Percentiles rank a stretch among this genome's conserved stretches.
Evolutionary conservation across 306 rosid species (phyloP).

Genomic region (Cucumis cinereus): DNA sequence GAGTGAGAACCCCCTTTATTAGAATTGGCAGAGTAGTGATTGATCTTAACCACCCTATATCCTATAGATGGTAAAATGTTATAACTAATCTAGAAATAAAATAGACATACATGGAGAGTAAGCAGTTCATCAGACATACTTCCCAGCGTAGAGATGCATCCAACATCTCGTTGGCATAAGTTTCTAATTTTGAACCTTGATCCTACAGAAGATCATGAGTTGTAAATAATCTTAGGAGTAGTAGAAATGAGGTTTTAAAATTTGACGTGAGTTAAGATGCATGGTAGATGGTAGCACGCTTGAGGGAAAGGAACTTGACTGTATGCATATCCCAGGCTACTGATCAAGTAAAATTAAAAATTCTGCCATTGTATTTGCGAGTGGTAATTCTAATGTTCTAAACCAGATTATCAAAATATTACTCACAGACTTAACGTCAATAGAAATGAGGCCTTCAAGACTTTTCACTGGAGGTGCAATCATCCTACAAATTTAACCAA

Average conservation of each 20-base stretch:
- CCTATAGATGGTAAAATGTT: slow-evolving; percentile 12
- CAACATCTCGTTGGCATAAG: slow-evolving; percentile 10
- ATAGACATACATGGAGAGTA: not conserved
- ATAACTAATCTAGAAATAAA: not conserved
- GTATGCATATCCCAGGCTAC: not conserved
- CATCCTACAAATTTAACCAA: slow-evolving; percentile 26
- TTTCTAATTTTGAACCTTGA: slow-evolving; percentile 33
- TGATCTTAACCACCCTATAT: slow-evolving; percentile 24
- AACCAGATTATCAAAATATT: not conserved
- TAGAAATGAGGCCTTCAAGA: slow-evolving; percentile 41
- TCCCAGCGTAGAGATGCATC: slow-evolving; percentile 53
- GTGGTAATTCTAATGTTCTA: not conserved
- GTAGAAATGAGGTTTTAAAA: not conserved
- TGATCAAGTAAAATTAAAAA: not conserved
- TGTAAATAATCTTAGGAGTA: not conserved
- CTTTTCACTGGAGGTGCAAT: slow-evolving; percentile 35
- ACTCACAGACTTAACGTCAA: slow-evolving; percentile 31
- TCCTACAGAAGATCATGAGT: slow-evolving; percentile 21
- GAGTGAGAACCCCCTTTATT: slow-evolving; percentile 30
- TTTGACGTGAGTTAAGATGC: not conserved
- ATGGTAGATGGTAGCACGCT: not conserved
- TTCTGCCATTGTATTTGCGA: not conserved
- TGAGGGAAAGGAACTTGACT: not conserved
- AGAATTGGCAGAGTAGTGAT: slow-evolving; percentile 28
- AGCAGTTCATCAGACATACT: slow-evolving; percentile 17